phyloP scores from a whole-genome alignment of 192 early-diverging fungal genomes.

The Backusella tarrabulga region DNA sequence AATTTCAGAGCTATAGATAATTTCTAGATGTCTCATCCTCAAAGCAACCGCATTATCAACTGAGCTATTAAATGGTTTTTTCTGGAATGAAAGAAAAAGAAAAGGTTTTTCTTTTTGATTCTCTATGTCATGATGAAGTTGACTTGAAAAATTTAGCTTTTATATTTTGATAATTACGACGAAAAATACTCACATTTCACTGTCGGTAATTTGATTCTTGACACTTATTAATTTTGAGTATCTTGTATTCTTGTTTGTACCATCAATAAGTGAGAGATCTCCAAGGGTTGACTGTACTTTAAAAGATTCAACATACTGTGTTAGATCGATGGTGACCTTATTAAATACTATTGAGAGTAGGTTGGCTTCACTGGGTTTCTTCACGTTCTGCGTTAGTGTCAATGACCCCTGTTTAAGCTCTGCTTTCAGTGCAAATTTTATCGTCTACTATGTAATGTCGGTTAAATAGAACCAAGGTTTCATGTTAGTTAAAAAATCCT shows the following conservation, averaged over 20 bases:
- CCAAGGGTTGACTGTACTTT: slow-evolving; percentile 53
- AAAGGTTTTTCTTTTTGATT: slow-evolving; percentile 38
- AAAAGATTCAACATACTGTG: slow-evolving; percentile 52
- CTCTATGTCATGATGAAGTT: not conserved
- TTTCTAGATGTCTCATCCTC: slow-evolving; percentile 72
- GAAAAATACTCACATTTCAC: not conserved
- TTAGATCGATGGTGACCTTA: slow-evolving; percentile 51
- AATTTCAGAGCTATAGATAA: slow-evolving; percentile 71
- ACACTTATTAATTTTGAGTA: slow-evolving; percentile 56
- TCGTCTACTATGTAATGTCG: slow-evolving; percentile 40
- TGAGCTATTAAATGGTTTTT: slow-evolving; percentile 68
- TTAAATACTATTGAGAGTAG: slow-evolving; percentile 64
- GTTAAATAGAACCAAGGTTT: not conserved
- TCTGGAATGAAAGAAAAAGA: slow-evolving; percentile 61
- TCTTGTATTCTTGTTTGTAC: slow-evolving; percentile 53
- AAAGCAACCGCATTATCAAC: slow-evolving; percentile 73
- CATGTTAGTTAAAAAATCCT: not conserved
- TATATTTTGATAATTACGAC: not conserved
- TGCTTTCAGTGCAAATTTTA: slow-evolving; percentile 59
- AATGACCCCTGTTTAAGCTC: slow-evolving; percentile 77
- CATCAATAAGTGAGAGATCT: slow-evolving; percentile 60
- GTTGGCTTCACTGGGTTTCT: slow-evolving; percentile 24
- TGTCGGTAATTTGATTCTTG: slow-evolving; percentile 22
- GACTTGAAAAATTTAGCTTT: not conserved
- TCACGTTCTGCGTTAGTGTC: slow-evolving; percentile 57